Percentiles rank a stretch among this genome's conserved stretches.
These are phyloP conservation scores for Colletotrichum karsti DNA, from an alignment of 2,329 filamentous ascomycete genomes.

Conservation along the genomic window DNA sequence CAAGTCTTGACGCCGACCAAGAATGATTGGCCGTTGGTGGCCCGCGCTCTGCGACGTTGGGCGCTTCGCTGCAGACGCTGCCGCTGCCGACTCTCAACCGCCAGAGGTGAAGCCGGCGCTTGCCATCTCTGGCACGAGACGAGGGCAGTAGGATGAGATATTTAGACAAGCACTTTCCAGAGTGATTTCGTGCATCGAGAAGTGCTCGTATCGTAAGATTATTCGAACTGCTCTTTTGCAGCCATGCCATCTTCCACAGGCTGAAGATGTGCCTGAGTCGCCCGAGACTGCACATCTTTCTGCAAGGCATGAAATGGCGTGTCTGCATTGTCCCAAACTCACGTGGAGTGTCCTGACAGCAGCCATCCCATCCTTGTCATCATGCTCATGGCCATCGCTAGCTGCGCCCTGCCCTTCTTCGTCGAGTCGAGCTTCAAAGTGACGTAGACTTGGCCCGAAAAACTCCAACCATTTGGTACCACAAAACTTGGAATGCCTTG, in stretches of 20 bases:
- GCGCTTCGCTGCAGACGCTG: constrained; percentile 19
- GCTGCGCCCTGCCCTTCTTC: not conserved
- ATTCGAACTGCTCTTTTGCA: not conserved
- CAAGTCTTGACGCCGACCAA: constrained; percentile 20
- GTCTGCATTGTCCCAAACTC: constrained; percentile 10
- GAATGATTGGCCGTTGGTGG: constrained; percentile 21
- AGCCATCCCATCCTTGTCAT: not conserved
- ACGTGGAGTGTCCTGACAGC: not conserved
- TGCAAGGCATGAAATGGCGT: not conserved
- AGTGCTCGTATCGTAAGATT: not conserved
- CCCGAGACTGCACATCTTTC: not conserved
- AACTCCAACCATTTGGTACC: not conserved
- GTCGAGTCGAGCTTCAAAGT: not conserved
- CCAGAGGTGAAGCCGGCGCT: not conserved
- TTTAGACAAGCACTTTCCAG: not conserved
- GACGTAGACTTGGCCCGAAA: not conserved
- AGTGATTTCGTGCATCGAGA: not conserved
- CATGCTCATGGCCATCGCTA: not conserved
- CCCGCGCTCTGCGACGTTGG: constrained; percentile 17
- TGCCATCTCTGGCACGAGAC: not conserved
- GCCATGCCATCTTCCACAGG: not conserved
- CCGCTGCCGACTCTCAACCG: not conserved
- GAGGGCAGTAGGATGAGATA: not conserved
- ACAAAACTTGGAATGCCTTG: not conserved
- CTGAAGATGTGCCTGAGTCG: not conserved